These are phyloP conservation scores for Ceratonia siliqua DNA, from an alignment of 306 rosid genomes.

Conservation along the genomic window DNA sequence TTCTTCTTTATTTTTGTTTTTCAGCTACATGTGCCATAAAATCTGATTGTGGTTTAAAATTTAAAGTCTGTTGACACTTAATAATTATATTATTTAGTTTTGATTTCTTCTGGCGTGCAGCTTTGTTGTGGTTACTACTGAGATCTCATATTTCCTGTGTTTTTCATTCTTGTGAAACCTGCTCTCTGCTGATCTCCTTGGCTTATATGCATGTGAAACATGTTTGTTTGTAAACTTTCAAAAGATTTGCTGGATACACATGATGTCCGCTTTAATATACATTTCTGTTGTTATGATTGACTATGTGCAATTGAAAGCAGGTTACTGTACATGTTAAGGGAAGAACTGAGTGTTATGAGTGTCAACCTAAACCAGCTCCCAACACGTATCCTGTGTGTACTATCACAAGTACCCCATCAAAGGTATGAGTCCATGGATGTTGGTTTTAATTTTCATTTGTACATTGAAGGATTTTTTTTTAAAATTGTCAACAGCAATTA, in stretches of 20 bases:
- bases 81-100: not conserved
- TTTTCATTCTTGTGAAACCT: not conserved
- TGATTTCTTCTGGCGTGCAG: not conserved
- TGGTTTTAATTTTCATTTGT: not conserved
- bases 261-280: not conserved
- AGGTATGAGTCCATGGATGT: constrained; percentile 52
- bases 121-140: not conserved
- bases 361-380: constrained; percentile 97
- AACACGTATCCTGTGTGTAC: constrained; percentile 99
- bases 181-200: not conserved
- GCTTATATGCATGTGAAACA: not conserved
- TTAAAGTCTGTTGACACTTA: not conserved
- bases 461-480: not conserved
- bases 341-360: constrained; percentile 94
- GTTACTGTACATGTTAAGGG: constrained; percentile 98
- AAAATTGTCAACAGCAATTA: not conserved
- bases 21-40: not conserved
- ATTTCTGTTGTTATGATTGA: not conserved
- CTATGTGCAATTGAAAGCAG: constrained; percentile 49
- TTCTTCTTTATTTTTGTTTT: not conserved
- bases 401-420: constrained; percentile 96
- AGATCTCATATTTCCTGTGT: not conserved
- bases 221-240: not conserved
- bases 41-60: not conserved
- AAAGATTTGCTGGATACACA: not conserved